phyloP scores from a whole-genome alignment of 257 asterid genomes.

The Solanum paucissectum region DNA sequence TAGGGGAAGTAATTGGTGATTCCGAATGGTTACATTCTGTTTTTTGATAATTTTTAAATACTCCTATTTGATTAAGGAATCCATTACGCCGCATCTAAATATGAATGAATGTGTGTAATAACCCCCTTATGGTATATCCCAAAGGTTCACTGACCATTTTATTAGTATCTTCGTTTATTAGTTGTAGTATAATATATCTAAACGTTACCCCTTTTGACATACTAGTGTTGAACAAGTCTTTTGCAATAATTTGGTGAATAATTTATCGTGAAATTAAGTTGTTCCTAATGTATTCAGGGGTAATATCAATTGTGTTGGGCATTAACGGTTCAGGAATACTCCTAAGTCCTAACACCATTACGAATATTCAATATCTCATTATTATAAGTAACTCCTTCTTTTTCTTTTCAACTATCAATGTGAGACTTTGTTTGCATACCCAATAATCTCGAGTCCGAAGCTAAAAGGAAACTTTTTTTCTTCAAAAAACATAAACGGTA shows the following conservation, averaged over 20 bases:
- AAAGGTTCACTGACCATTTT: conserved; percentile 4
- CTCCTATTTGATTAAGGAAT: neutral
- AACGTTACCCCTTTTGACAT: neutral
- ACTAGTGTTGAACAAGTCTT: neutral
- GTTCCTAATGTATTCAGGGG: neutral
- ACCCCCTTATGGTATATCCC: conserved; percentile 14
- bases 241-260: neutral
- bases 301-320: neutral
- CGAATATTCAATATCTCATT: neutral
- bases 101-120: neutral
- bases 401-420: neutral
- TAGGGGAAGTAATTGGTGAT: neutral
- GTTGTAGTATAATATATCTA: neutral
- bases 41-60: neutral
- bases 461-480: too few species aligned
- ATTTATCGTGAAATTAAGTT: neutral
- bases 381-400: too few species aligned
- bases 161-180: neutral
- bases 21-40: neutral
- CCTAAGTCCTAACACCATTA: neutral
- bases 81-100: conserved; percentile 16
- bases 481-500: too few species aligned
- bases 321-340: neutral
- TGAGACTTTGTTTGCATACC: neutral
- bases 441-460: neutral